Base-by-base conservation (phyloP, 192 early-diverging fungal genomes). In the Linnemannia zychae region DNA sequence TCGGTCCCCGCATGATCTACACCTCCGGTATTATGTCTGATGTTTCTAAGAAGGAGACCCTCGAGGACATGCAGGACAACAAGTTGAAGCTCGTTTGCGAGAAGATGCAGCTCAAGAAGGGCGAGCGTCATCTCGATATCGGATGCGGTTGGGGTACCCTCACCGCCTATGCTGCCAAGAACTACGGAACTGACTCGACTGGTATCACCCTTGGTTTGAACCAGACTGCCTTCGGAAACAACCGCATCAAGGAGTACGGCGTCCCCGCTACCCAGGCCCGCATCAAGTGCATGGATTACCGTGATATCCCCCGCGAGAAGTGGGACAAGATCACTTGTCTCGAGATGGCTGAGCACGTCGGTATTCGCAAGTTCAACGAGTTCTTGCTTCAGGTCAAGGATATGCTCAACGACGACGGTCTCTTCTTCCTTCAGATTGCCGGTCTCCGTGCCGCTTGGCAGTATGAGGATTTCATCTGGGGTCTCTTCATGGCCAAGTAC, bases 311-410 rank as follows among this genome's bases (percentile, higher is more conserved):
- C 48, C 89, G 90, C 80, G 90, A 96, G 77, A 97, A 97, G 87
- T 99, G 93, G 92, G 90, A 99, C 93, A 96, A 97, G 89, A 98
- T 99, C 84, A 96, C 97, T 47, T 98, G 97, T 87, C 93, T 99
- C 74, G 98, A 99, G 87, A 99, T 99, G 98, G 97, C 98, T 80
- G 98, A 99, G 91, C 98, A 99, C 88, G 98, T 99, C 48, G 98
- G 98, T 78, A 92, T 99, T 75, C 92, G 95, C 86, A 93, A 95
- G 83, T 99, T 95, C 93, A 92, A 94, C 66, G 92, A 94, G 71
- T 99, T 98, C 88, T 89, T 99, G 85, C 82, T 90, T 36, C 97
- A 99, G 90, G 96, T 99, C 77, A 92, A 93, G 83, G 97, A 98
- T 50, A 93, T 98, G 93, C 90, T 99, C 47, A 94, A 97, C 87